These are phyloP conservation scores for Achaetomium macrosporum DNA, from an alignment of 2,329 filamentous ascomycete genomes.

Conservation along the genomic window DNA sequence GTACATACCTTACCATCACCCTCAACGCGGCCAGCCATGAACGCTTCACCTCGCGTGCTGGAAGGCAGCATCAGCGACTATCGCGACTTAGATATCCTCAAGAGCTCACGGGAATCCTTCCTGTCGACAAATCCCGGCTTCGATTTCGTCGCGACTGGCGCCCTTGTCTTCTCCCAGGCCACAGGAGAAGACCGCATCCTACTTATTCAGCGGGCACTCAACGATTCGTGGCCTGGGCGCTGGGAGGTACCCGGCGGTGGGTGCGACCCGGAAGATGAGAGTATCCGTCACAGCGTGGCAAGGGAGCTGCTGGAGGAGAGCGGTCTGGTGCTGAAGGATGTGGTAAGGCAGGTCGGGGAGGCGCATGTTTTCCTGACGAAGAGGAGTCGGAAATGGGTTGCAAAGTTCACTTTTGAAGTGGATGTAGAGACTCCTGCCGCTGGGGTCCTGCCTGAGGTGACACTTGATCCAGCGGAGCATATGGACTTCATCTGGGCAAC, in stretches of 20 bases:
- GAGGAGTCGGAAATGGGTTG: constrained; percentile 19
- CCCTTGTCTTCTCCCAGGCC: constrained; percentile 26
- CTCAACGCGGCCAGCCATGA: too few species aligned
- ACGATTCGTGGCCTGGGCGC: constrained; percentile 34
- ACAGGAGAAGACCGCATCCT: constrained; percentile 28
- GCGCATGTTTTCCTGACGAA: constrained; percentile 25
- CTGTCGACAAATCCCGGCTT: constrained; percentile 19
- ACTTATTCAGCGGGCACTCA: constrained; percentile 35
- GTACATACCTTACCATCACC: too few species aligned
- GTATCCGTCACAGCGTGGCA: constrained; percentile 32
- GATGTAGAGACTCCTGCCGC: constrained; percentile 18
- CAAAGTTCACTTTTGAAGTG: constrained; percentile 28
- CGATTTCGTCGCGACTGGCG: constrained; percentile 24
- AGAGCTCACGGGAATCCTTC: constrained; percentile 22
- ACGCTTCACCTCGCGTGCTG: background rate
- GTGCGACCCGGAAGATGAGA: constrained; percentile 32
- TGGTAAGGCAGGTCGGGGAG: constrained; percentile 22
- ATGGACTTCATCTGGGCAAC: constrained; percentile 31
- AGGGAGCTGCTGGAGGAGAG: constrained; percentile 41
- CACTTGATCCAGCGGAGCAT: constrained; percentile 32
- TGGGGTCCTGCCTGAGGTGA: constrained; percentile 17
- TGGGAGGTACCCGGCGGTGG: constrained; percentile 42
- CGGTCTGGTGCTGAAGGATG: constrained; percentile 28
- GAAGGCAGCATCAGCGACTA: constrained; percentile 21
- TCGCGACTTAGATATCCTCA: constrained; percentile 19